These are phyloP conservation scores for Exophiala oligosperma DNA, from an alignment of 2,329 filamentous ascomycete genomes.

Conservation along the genomic window DNA sequence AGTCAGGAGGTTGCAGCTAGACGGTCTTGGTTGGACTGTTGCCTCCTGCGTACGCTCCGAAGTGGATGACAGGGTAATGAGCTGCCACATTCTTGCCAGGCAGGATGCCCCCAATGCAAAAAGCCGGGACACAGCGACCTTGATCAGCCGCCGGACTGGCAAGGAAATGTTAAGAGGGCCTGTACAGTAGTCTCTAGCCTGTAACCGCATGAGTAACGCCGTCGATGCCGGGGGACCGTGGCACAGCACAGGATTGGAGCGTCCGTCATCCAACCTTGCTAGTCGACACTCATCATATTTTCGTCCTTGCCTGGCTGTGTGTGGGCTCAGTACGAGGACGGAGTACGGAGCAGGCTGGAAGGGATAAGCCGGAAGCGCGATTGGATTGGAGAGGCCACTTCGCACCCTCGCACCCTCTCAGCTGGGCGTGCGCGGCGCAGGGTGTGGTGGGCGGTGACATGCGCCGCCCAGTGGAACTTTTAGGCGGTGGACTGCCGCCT, in stretches of 20 bases:
- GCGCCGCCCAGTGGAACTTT: neutral
- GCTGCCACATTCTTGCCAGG: neutral
- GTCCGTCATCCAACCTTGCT: neutral
- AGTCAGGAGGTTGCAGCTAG: neutral
- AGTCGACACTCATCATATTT: neutral
- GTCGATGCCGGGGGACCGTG: neutral
- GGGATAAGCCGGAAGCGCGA: neutral
- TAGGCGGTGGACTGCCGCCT: neutral
- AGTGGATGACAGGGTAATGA: neutral
- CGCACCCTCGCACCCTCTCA: no score
- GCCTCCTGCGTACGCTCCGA: neutral
- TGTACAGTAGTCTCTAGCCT: neutral
- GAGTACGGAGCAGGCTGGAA: neutral
- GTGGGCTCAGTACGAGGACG: neutral
- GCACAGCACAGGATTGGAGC: neutral
- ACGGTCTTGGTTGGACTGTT: neutral
- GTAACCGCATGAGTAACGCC: neutral
- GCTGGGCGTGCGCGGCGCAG: neutral
- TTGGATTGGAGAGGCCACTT: neutral
- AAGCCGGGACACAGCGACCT: neutral
- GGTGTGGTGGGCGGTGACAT: neutral
- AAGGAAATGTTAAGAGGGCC: neutral
- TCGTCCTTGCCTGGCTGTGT: neutral
- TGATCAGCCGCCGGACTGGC: neutral
- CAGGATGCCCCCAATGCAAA: neutral